Conservation (phyloP, 352 stramenopile genomes). For the Globisporangium barbulae region DNA sequence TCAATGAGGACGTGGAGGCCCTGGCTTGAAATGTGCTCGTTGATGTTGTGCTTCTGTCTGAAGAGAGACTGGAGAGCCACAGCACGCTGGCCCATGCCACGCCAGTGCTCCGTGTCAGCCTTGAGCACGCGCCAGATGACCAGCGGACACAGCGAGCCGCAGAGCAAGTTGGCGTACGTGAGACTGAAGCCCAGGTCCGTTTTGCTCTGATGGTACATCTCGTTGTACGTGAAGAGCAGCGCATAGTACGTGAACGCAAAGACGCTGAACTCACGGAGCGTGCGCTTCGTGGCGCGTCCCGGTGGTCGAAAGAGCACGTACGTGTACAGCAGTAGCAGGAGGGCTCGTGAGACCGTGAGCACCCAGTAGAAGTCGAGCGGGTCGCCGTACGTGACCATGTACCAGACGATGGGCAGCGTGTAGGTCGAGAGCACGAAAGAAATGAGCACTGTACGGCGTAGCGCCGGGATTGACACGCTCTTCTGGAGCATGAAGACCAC, state of each 20-base stretch:
- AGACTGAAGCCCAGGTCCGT: conserved; percentile 25
- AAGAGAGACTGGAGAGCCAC: conserved; percentile 29
- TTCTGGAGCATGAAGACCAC: conserved; percentile 59
- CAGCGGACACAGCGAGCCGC: conserved; percentile 19
- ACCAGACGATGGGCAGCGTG: conserved; percentile 23
- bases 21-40: conserved; percentile 47
- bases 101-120: conserved; percentile 49
- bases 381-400: background rate
- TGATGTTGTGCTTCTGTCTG: conserved; percentile 26
- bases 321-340: conserved; percentile 31
- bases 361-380: conserved; percentile 7
- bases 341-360: conserved; percentile 12
- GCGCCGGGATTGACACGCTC: conserved; percentile 52
- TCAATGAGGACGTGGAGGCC: conserved; percentile 64
- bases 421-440: conserved; percentile 41
- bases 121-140: conserved; percentile 47
- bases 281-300: conserved; percentile 2
- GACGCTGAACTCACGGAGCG: background rate
- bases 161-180: conserved; percentile 30
- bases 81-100: conserved; percentile 33
- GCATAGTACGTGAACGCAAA: conserved; percentile 24
- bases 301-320: conserved; percentile 14
- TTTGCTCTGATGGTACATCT: conserved; percentile 26
- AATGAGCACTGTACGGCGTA: conserved; percentile 36
- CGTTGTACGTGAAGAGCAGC: conserved; percentile 30